Evolutionary conservation across 2,329 filamentous ascomycete species (phyloP), one percentile per base, ranked within the genome.

Genomic region (Trichoderma breve): DNA sequence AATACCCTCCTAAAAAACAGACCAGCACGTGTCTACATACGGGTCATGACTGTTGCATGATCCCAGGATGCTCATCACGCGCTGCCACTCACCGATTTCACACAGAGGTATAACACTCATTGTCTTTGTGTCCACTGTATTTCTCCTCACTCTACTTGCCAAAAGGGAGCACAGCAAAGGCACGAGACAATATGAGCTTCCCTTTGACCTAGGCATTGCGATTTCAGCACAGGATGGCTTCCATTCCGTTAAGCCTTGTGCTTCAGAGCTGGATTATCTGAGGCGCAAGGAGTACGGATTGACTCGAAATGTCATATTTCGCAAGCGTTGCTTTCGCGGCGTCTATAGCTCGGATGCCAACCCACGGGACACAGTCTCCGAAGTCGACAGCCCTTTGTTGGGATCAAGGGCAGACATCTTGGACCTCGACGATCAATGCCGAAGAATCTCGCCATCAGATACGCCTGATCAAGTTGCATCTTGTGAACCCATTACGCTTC

Each of bases 401-500:
- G 78, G 78, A 21, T 74, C 77, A 63, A 62, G n/a, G 15, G 74
- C 75, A 74, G 71, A 84, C 75, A 72, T 76, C 66, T 39, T 82
- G 62, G 75, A 79, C 15, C 74, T 81, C 1, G 75, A 77, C 32
- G 72, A 74, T n/a, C 74, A 74, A 7, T 80, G 78, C 61, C 72
- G 74, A 34, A 74, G 74, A 6, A 63, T 74, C 21, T 55, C 69
- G 2, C n/a, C 69, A 12, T 57, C 60, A 8, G 9, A 18, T 2
- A 9, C 47, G 3, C n/a, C 32, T 14, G 51, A 39, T 3, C 24
- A 63, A 6, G 34, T n/a, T 7, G 47, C 53, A 12, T 58, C 70
- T 1, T 81, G 84, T 74, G 82, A 87, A 14, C 81, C 84, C 2
- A 78, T 90, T 21, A 76, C 80, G 0, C 76, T 90, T 7, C 76